Evolutionary conservation across 176 grass and related monocot genomes (phyloP).

Genomic region (Phoenix dactylifera): DNA sequence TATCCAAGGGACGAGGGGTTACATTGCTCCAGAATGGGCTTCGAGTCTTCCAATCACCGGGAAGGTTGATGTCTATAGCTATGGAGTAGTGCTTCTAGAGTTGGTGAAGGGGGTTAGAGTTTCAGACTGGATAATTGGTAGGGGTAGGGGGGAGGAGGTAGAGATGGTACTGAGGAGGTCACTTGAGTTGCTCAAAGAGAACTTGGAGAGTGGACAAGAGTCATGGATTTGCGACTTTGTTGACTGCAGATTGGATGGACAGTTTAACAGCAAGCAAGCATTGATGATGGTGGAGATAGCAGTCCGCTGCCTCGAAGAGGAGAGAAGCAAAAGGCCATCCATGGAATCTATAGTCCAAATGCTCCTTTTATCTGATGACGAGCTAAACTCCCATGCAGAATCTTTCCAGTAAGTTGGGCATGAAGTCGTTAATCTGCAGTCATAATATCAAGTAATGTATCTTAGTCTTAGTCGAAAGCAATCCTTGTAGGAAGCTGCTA

Average conservation of each 20-base stretch:
- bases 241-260: constrained; percentile 6
- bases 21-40: too few relatives aligned
- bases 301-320: constrained; percentile 10
- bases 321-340: too few relatives aligned
- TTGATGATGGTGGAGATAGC: constrained; percentile 9
- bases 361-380: too few relatives aligned
- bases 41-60: constrained; percentile 18
- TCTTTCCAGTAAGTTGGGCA: too few relatives aligned
- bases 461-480: too few relatives aligned
- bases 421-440: too few relatives aligned
- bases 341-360: too few relatives aligned
- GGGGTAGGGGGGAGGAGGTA: not conserved
- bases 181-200: not conserved
- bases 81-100: constrained; percentile 26
- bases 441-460: too few relatives aligned
- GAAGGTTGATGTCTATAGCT: constrained; percentile 32
- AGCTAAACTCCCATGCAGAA: not conserved
- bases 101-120: constrained; percentile 19
- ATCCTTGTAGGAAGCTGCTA: too few relatives aligned
- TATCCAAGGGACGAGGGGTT: too few relatives aligned
- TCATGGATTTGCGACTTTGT: constrained; percentile 12
- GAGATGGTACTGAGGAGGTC: not conserved
- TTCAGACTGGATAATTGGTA: constrained; percentile 19
- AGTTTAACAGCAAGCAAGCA: constrained; percentile 8
- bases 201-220: not conserved